phyloP scores from a whole-genome alignment of 495 filamentous ascomycete genomes.

The Xylaria venustula region DNA sequence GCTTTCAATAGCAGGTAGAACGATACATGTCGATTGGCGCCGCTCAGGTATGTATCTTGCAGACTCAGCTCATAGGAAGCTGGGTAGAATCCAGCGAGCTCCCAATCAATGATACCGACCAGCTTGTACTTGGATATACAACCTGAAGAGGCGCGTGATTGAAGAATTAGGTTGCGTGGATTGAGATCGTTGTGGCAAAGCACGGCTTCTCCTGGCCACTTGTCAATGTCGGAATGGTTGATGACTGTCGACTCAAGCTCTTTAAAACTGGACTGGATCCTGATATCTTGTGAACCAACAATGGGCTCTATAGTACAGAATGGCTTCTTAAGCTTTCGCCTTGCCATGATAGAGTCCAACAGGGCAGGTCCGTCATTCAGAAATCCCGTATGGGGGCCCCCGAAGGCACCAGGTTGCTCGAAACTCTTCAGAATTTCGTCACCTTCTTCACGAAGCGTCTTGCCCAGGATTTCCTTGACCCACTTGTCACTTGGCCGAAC shows the following conservation, averaged over 20 bases:
- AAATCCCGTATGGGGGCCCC: constrained; percentile 18
- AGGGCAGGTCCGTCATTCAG: constrained; percentile 10
- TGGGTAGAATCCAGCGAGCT: constrained; percentile 51
- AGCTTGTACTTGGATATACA: constrained; percentile 29
- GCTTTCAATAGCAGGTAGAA: constrained; percentile 23
- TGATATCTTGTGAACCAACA: not conserved
- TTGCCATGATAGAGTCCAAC: constrained; percentile 15
- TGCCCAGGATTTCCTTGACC: constrained; percentile 15
- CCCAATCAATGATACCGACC: constrained; percentile 55
- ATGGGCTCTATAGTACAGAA: constrained; percentile 15
- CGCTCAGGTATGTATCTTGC: constrained; percentile 22
- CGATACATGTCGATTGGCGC: constrained; percentile 14
- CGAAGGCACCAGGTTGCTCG: constrained; percentile 8
- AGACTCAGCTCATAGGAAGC: constrained; percentile 21
- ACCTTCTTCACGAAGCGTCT: constrained; percentile 12
- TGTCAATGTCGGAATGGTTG: constrained; percentile 11
- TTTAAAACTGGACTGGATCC: constrained; percentile 3
- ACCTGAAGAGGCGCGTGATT: not conserved
- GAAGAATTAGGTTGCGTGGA: constrained; percentile 22
- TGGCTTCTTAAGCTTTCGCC: constrained; percentile 11
- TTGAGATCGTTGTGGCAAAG: constrained; percentile 26
- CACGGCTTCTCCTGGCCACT: constrained; percentile 21
- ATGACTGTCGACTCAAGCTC: constrained; percentile 14
- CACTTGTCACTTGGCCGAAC: constrained; percentile 7
- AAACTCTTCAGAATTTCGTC: constrained; percentile 7